phyloP scores from a whole-genome alignment of 768 basidiomycete genomes.

The Amanita thiersii region DNA sequence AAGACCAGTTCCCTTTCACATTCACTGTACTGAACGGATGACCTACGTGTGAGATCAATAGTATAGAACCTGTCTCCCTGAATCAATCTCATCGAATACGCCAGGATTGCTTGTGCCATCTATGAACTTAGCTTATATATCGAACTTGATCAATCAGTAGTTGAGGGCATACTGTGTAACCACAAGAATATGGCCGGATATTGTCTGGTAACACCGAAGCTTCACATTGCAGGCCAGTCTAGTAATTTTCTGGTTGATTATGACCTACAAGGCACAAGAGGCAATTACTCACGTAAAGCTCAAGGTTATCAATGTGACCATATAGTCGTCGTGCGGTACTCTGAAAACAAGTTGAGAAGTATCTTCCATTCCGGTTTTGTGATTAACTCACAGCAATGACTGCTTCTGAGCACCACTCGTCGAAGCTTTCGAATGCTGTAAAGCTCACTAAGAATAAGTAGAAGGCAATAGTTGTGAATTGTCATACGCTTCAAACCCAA shows the following conservation, averaged over 20 bases:
- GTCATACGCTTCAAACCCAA: conserved; percentile 35
- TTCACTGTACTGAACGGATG: neutral
- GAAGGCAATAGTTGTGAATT: neutral
- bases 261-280: neutral
- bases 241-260: neutral
- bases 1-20: neutral
- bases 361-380: neutral
- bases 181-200: conserved; percentile 36
- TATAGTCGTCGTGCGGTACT: conserved; percentile 23
- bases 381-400: conserved; percentile 29
- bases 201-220: conserved; percentile 21
- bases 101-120: conserved; percentile 42
- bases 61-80: conserved; percentile 49
- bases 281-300: conserved; percentile 20
- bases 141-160: neutral
- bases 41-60: conserved; percentile 40
- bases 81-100: conserved; percentile 44
- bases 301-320: conserved; percentile 25
- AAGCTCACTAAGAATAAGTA: neutral
- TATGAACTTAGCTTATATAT: conserved; percentile 11
- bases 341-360: conserved; percentile 7
- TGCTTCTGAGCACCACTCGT: conserved; percentile 46
- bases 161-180: conserved; percentile 38
- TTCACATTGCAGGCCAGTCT: conserved; percentile 25
- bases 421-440: conserved; percentile 34